These are phyloP conservation scores for Entomortierella parvispora DNA, from an alignment of 192 early-diverging fungal genomes.

Conservation along the genomic window DNA sequence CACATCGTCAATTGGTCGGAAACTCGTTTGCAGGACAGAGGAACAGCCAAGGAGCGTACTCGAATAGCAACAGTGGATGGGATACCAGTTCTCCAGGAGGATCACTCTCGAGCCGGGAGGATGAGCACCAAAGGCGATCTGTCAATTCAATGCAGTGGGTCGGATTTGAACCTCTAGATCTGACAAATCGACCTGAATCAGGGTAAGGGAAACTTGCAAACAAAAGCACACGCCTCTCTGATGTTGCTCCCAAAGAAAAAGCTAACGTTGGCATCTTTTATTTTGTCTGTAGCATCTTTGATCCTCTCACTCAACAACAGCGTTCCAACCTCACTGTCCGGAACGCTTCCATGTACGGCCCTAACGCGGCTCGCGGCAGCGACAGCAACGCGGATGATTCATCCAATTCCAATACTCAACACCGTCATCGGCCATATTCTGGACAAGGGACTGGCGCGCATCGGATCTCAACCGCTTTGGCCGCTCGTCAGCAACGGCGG, in stretches of 20 bases:
- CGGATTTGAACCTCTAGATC: conserved; percentile 34
- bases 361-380: conserved; percentile 1
- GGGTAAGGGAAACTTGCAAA: conserved; percentile 11
- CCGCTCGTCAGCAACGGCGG: conserved; percentile 36
- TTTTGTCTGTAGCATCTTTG: conserved; percentile 14
- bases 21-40: background rate
- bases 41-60: background rate
- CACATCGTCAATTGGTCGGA: conserved; percentile 41
- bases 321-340: conserved; percentile 34
- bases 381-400: conserved; percentile 41
- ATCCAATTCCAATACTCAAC: conserved; percentile 10
- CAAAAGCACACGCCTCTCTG: too few species aligned
- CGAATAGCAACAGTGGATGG: conserved; percentile 21
- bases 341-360: conserved; percentile 37
- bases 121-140: conserved; percentile 31
- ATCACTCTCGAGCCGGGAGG: conserved; percentile 27
- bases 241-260: too few species aligned
- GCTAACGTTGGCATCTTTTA: background rate
- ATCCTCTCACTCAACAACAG: conserved; percentile 10
- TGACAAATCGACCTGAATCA: conserved; percentile 27
- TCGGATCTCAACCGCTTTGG: conserved; percentile 27
- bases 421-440: too few species aligned
- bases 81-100: conserved; percentile 42
- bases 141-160: conserved; percentile 55
- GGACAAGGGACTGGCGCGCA: conserved; percentile 8